Evolutionary conservation across 2,329 filamentous ascomycete genomes (phyloP), one percentile per base, ranked within the genome.

Genomic region (Magnaporthales sp.): DNA sequence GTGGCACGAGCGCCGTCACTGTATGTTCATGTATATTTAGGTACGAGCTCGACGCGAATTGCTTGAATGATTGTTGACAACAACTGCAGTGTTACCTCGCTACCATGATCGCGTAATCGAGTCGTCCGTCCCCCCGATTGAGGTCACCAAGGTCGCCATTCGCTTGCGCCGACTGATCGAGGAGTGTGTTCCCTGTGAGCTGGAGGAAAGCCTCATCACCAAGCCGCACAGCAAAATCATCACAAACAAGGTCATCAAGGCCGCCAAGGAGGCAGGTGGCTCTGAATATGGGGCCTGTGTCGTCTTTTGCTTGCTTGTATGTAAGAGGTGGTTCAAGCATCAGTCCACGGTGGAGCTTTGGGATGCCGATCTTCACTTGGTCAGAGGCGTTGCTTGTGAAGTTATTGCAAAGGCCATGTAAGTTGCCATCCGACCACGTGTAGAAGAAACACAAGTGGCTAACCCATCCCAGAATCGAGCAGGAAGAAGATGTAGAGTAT

Each of bases 81-180:
- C 38, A 51, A 58, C 15, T 67, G 63, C 68, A 91, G 89, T 93
- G 15, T 85, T 93, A 2, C 89, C 90, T 1, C 81, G 80, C 15
- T 84, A 89, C 70, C 81, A 82, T 71, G 81, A 86, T 70, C 83
- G 85, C 13, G 75, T 81, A 0, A 79, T 89, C 60, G 78, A 87
- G 58, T 88, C 91, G 11, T 87, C 90, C 30, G 88, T 94, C 46
- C 86, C 91, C 1, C 83, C 93, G 13, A 82, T 85, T 68, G 90
- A 95, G 72, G 93, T 97, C 69, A 97, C 94, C 68, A 93, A 93
- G 75, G 84, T 96, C 67, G 94, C 93, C 29, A 85, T 99, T 19
- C 91, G 93, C 67, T 83, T 99, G 70, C 96, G 94, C 73, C 92
- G 96, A 75, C 88, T 97, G 71, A 88, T 99, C 72, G 93, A 97